Evolutionary conservation across 2,329 filamentous ascomycete species (phyloP), one percentile per base, ranked within the genome.

Genomic region (Alternaria sp.): DNA sequence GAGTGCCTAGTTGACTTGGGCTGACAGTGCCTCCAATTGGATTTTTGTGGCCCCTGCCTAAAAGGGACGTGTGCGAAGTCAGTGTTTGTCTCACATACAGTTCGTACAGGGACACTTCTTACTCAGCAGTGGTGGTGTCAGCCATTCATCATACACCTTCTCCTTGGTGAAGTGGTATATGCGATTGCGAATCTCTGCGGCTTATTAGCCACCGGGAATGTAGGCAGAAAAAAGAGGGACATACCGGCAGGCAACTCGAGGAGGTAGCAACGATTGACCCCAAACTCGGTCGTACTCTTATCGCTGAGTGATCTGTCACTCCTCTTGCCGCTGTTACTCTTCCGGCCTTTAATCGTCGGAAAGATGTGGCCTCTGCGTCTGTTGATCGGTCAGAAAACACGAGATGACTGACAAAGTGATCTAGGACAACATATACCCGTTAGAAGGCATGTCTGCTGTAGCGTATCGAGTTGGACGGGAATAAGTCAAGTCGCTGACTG

Each of bases 91-190:
- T 25, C 25, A 25, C 25, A 25, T 25, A 25, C 6, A 7, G 25
- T 25, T 25, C 25, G 6, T 25, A 25, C 25, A 25, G 25, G 25
- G 25, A 25, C 25, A 7, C 25, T 25, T 25, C 25, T 25, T 25
- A 25, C 25, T 25, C 32, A 34, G 32, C 11, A 34, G 14, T 16
- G 32, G 32, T 16, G 32, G 32, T 16, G 32, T 7, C 36, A 38
- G 16, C 3, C 36, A 38, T 7, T 9, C 10, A 11, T 46, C 44
- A 32, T 32, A 22, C 1, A 48, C 11, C 28, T 8, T 12, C 14
- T 32, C 45, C 14, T 32, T 16, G n/a, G 45, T 27, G 45, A 14
- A 48, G 45, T 48, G 27, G 45, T 48, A 48, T 48, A 48, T 48
- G 9, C 45, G 45, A 48, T 48, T 48, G 27, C 45, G 27, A 11